A percentile compares a stretch with the other conserved stretches of the same genome.
phyloP scores from a whole-genome alignment of 305 asterid genomes.

The Fraxinus sp. region DNA sequence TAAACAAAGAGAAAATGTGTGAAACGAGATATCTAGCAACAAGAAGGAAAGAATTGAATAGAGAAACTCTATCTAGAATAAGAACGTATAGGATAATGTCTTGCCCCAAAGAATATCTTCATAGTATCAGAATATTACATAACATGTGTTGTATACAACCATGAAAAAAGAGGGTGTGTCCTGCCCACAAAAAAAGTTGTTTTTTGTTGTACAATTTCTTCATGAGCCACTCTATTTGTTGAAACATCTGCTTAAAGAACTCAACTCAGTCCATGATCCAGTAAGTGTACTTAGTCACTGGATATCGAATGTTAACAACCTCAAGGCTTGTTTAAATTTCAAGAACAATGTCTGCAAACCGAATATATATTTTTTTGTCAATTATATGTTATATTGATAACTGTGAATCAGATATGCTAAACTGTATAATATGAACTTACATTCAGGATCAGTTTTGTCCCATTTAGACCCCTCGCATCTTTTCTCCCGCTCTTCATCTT shows the following conservation, averaged over 20 bases:
- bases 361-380: background rate
- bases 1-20: background rate
- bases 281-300: slow-evolving; percentile 13
- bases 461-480: slow-evolving; percentile 53
- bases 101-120: slow-evolving; percentile 33
- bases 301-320: slow-evolving; percentile 4
- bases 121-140: slow-evolving; percentile 33
- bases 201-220: background rate
- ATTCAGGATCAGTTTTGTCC: slow-evolving; percentile 85
- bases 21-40: background rate
- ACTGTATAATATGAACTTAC: slow-evolving; percentile 39
- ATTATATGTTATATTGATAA: background rate
- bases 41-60: background rate
- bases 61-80: background rate
- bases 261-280: slow-evolving; percentile 21
- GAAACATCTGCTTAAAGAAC: slow-evolving; percentile 13
- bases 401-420: background rate
- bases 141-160: slow-evolving; percentile 66
- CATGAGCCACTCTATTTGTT: slow-evolving; percentile 9
- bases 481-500: slow-evolving; percentile 34
- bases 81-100: slow-evolving; percentile 3
- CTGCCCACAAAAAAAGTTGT: slow-evolving; percentile 29
- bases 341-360: slow-evolving; percentile 74
- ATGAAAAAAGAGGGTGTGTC: slow-evolving; percentile 45
- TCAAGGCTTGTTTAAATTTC: slow-evolving; percentile 47